These are phyloP conservation scores for Cicer judaicum DNA, from an alignment of 306 rosid genomes.

Conservation along the genomic window DNA sequence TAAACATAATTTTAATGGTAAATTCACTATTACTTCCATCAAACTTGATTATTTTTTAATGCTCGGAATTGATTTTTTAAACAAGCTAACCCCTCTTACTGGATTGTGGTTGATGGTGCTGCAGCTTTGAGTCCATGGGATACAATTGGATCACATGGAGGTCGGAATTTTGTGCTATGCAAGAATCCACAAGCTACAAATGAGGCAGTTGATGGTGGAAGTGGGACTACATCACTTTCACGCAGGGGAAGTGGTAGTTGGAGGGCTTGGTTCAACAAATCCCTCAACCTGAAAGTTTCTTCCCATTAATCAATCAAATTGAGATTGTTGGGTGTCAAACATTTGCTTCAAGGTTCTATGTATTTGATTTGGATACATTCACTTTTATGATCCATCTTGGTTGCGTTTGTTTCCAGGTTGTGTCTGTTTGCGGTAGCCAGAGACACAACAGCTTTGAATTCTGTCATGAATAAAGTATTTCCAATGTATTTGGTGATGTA, in stretches of 20 bases:
- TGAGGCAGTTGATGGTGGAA: conserved; percentile 39
- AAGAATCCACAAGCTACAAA: conserved; percentile 64
- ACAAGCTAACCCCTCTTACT: background rate
- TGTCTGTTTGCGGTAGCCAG: conserved; percentile 1
- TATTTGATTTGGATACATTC: background rate
- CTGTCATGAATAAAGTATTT: conserved; percentile 30
- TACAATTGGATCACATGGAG: conserved; percentile 81
- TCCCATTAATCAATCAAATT: conserved; percentile 59
- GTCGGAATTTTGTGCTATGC: conserved; percentile 83
- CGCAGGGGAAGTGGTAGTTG: conserved; percentile 70
- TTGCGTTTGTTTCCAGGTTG: conserved; percentile 6
- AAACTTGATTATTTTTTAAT: background rate
- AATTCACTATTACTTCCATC: background rate
- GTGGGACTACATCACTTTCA: conserved; percentile 4
- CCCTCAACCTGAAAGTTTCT: conserved; percentile 70
- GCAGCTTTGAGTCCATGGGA: conserved; percentile 85
- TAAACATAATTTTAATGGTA: background rate
- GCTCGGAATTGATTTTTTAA: background rate
- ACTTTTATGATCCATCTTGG: background rate
- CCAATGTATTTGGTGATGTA: conserved; percentile 16
- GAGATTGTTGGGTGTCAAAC: background rate
- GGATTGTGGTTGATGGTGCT: conserved; percentile 18
- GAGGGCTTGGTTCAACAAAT: conserved; percentile 88
- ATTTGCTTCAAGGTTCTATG: conserved; percentile 3
- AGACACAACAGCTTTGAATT: background rate